Percentiles rank a stretch among this genome's conserved stretches.
phyloP scores from a whole-genome alignment of 768 basidiomycete species.

The Gymnopilus junonius region DNA sequence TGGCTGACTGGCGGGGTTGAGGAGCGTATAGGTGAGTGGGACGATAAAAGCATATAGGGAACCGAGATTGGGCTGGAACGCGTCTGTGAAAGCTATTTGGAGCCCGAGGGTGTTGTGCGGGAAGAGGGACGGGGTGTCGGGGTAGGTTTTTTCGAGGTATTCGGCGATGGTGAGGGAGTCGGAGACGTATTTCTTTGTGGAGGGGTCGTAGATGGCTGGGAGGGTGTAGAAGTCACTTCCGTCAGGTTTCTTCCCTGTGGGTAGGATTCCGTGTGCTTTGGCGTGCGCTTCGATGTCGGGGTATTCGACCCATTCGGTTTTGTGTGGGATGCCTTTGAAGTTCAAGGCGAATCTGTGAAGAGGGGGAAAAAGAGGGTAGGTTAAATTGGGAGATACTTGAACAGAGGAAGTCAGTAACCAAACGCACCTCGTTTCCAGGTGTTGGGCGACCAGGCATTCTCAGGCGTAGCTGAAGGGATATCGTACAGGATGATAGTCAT shows the following conservation, averaged over 20 bases:
- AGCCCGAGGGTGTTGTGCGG: too few species aligned
- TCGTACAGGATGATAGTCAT: too few species aligned
- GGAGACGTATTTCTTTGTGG: slow-evolving; percentile 37
- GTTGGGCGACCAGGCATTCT: not conserved
- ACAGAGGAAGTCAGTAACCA: too few species aligned
- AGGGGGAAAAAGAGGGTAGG: not conserved
- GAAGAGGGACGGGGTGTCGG: slow-evolving; percentile 40
- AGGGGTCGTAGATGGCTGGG: slow-evolving; percentile 52
- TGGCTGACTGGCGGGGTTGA: too few species aligned
- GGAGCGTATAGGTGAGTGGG: not conserved
- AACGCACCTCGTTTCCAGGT: not conserved
- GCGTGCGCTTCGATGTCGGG: slow-evolving; percentile 40
- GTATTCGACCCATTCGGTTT: too few species aligned
- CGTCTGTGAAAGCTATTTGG: slow-evolving; percentile 11
- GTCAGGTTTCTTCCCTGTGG: too few species aligned
- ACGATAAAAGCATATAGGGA: slow-evolving; percentile 4
- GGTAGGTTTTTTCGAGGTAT: slow-evolving; percentile 56
- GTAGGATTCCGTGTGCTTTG: slow-evolving; percentile 36
- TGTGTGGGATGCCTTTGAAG: slow-evolving; percentile 36
- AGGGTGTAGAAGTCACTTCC: slow-evolving; percentile 49
- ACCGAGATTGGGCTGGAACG: not conserved
- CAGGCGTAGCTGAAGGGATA: not conserved
- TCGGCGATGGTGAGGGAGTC: slow-evolving; percentile 50
- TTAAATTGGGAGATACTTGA: not conserved
- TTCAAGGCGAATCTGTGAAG: slow-evolving; percentile 29